phyloP scores from a whole-genome alignment of 1,284 basidiomycete species.

The Xerocomus minutiporus region DNA sequence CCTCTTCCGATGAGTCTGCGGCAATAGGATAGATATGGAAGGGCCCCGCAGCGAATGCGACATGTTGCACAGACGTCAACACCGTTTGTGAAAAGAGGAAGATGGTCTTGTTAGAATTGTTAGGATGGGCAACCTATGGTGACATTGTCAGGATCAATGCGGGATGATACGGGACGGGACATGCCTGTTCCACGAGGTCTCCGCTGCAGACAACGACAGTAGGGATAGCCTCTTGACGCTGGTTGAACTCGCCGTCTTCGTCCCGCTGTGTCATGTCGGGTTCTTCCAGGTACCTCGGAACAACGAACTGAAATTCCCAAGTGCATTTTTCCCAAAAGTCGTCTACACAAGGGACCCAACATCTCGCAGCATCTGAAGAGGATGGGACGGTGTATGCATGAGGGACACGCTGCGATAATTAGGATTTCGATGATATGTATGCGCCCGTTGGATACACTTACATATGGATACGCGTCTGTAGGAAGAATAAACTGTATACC shows the following conservation, averaged over 20 bases:
- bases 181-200: constrained; percentile 87
- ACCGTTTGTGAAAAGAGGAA: constrained; percentile 90
- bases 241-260: constrained; percentile 55
- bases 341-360: constrained; percentile 97
- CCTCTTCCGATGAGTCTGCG: constrained; percentile 58
- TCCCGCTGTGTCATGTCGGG: constrained; percentile 40
- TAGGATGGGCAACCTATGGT: constrained; percentile 83
- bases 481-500: constrained; percentile 86
- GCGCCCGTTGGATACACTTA: constrained; percentile 42
- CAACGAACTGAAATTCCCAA: constrained; percentile 97
- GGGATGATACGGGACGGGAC: constrained; percentile 21
- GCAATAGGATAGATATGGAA: constrained; percentile 81
- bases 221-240: constrained; percentile 55
- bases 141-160: constrained; percentile 15
- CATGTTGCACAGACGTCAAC: constrained; percentile 90
- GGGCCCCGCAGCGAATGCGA: constrained; percentile 93
- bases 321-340: constrained; percentile 95
- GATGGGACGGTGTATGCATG: constrained; percentile 91
- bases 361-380: constrained; percentile 85
- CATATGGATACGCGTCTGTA: constrained; percentile 77
- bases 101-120: constrained; percentile 91
- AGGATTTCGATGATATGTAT: constrained; percentile 22
- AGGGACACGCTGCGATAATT: constrained; percentile 67
- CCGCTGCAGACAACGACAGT: constrained; percentile 91
- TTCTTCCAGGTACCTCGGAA: constrained; percentile 82